Conservation (phyloP, 2,329 filamentous ascomycete genomes). For the Fusarium sp. region DNA sequence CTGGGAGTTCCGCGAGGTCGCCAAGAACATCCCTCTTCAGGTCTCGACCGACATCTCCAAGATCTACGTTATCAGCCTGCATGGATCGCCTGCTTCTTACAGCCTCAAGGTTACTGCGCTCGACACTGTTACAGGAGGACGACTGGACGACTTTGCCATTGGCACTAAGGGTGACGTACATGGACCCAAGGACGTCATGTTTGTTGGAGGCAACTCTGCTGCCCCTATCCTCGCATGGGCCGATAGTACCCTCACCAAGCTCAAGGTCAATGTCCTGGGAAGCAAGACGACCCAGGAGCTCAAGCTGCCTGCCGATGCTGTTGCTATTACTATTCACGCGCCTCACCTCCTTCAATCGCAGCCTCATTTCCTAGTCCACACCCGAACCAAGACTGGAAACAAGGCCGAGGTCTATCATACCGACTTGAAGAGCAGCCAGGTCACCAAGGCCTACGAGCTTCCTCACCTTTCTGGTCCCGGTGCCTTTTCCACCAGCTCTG, state of each 20-base stretch:
- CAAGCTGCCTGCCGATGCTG: constrained; percentile 56
- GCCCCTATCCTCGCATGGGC: constrained; percentile 80
- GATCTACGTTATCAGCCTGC: constrained; percentile 81
- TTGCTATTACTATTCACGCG: constrained; percentile 72
- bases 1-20: constrained; percentile 79
- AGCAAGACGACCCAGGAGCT: constrained; percentile 65
- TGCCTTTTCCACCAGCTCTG: constrained; percentile 79
- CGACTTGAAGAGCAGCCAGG: constrained; percentile 71
- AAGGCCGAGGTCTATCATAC: constrained; percentile 89
- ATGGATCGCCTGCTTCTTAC: constrained; percentile 73
- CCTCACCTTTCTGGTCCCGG: constrained; percentile 75
- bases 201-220: constrained; percentile 79
- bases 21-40: constrained; percentile 77
- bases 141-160: constrained; percentile 74
- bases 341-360: constrained; percentile 75
- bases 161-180: constrained; percentile 78
- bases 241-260: constrained; percentile 65
- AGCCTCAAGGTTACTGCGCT: constrained; percentile 79
- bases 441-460: constrained; percentile 82
- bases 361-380: constrained; percentile 87
- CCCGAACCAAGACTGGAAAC: constrained; percentile 72
- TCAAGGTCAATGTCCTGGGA: constrained; percentile 77
- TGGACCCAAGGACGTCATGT: constrained; percentile 70
- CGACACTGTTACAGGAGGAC: constrained; percentile 76
- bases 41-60: constrained; percentile 73